A percentile compares a stretch with the other conserved stretches of the same genome.
phyloP scores from a whole-genome alignment of 2,329 filamentous ascomycete genomes.

The Phaeophleospora eucalypticola region DNA sequence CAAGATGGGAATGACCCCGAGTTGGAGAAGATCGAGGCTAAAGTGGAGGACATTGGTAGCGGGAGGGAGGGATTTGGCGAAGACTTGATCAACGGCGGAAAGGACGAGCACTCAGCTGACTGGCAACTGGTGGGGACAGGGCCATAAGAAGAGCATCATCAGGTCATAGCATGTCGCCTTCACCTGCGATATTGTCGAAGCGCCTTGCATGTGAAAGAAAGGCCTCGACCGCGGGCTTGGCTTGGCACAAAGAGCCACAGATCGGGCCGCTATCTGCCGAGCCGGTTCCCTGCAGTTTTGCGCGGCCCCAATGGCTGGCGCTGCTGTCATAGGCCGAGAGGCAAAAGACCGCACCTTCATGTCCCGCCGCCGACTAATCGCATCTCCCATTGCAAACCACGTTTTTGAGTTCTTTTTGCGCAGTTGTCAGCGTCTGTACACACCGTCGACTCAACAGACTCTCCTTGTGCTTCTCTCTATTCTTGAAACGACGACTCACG shows the following conservation, averaged over 20 bases:
- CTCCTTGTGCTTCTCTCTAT: too few relatives aligned
- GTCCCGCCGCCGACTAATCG: neutral
- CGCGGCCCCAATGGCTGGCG: neutral
- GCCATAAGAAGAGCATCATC: neutral
- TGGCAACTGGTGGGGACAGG: neutral
- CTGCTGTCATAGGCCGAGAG: neutral
- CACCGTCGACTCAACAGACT: neutral
- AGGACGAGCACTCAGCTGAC: neutral
- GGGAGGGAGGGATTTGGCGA: too few relatives aligned
- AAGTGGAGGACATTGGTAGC: too few relatives aligned
- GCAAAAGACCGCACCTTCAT: neutral
- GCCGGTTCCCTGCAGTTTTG: neutral
- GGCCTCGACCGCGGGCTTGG: neutral
- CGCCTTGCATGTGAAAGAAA: too few relatives aligned
- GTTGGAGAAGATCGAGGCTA: too few relatives aligned
- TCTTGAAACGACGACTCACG: too few relatives aligned
- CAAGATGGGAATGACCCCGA: too few relatives aligned
- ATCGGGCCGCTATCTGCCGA: neutral
- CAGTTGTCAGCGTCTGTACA: neutral
- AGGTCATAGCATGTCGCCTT: neutral
- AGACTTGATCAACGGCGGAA: too few relatives aligned
- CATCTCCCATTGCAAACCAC: neutral
- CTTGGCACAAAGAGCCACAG: neutral
- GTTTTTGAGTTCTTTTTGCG: neutral
- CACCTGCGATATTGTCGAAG: too few relatives aligned